Evolutionary conservation across 306 rosid genomes (phyloP), one percentile per base, ranked within the genome.

Genomic region (Gillenia trifoliata): DNA sequence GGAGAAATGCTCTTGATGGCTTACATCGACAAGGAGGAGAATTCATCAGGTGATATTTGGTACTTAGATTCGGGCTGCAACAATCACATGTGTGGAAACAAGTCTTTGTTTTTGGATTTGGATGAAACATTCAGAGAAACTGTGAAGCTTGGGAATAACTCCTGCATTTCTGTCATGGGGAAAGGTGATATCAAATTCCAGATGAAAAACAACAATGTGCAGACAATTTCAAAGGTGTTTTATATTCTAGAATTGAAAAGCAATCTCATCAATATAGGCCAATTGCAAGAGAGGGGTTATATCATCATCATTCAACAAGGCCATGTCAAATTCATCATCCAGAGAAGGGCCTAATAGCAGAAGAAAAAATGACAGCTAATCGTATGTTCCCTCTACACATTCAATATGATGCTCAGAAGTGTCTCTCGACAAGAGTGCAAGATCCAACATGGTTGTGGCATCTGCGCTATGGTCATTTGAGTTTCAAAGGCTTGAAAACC

Each of bases 81-180:
- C 63, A 77, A 76, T 13, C 80, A 76, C 20, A 65, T 66, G 69
- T 26, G 61, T 64, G 34, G 34, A 33, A 33, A 33, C 34, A 33
- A 33, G 34, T 33, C 34, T 33, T 33, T 33, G 34, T 4, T 78
- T 33, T 47, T 47, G 22, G 4, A 23, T 0, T 36, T 70, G 8
- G 45, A 78, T 22, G 72, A 70, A 36, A 4, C 34, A 0, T 68
- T 57, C 8, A 8, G 19, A n/a, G 52, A 59, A 1, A 8, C 4
- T 50, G 31, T 47, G 10, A 70, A 70, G 45, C n/a, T 70, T n/a
- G 63, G 63, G 11, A 30, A 70, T 9, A 10, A 70, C 16, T 70
- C 62, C 0, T 28, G 22, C 19, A 30, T 70, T 10, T 28, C 40
- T n/a, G 5, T 70, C 20, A 43, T 17, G 15, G 45, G 40, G 7